A percentile compares a stretch with the other conserved stretches of the same genome.
phyloP scores from a whole-genome alignment of 2,329 filamentous ascomycete genomes.

The Sphaerostilbella broomeana region DNA sequence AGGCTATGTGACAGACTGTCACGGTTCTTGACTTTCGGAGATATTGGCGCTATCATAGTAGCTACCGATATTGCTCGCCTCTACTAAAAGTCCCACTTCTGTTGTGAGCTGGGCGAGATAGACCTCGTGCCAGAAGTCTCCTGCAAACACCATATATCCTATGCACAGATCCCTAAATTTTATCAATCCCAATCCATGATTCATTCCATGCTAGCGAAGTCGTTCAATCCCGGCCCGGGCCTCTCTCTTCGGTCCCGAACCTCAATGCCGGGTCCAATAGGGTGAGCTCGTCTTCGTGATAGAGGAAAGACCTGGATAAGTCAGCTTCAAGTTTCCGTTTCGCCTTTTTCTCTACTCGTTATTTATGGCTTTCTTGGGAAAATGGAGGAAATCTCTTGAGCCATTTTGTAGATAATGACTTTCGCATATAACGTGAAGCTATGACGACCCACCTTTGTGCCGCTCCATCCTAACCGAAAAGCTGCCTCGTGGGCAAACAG shows the following conservation, averaged over 20 bases:
- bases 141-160: neutral
- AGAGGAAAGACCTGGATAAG: slow-evolving; percentile 47
- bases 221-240: slow-evolving; percentile 52
- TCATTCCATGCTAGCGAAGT: slow-evolving; percentile 64
- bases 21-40: neutral
- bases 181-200: neutral
- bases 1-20: neutral
- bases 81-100: too few relatives aligned
- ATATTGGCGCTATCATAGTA: neutral
- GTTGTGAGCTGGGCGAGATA: too few relatives aligned
- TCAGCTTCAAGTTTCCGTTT: slow-evolving; percentile 6
- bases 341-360: too few relatives aligned
- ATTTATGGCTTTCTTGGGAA: too few relatives aligned
- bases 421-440: neutral
- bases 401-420: neutral
- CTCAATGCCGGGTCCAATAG: slow-evolving; percentile 78
- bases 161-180: too few relatives aligned
- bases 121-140: neutral
- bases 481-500: slow-evolving; percentile 94
- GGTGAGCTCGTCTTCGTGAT: slow-evolving; percentile 54
- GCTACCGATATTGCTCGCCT: neutral
- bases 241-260: slow-evolving; percentile 60
- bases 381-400: slow-evolving; percentile 9
- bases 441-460: slow-evolving; percentile 66
- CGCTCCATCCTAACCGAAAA: slow-evolving; percentile 86